Evolutionary conservation across 2,329 filamentous ascomycete genomes (phyloP).

Genomic region (Curvularia hawaiiensis): DNA sequence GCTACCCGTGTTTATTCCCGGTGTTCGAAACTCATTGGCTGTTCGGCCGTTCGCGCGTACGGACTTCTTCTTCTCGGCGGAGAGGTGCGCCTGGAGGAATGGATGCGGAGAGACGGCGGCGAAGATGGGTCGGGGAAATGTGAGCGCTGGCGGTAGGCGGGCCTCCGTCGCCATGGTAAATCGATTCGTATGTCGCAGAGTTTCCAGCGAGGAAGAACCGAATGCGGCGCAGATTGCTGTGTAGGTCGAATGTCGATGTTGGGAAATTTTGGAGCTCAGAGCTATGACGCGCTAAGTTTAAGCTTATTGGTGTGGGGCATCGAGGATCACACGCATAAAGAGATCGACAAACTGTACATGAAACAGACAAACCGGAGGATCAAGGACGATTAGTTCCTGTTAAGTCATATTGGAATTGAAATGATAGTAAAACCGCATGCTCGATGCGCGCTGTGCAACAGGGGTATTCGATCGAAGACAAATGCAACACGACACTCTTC

Average conservation of each 20-base stretch:
- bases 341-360: not conserved
- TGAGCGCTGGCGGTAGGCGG: slow-evolving; percentile 42
- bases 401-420: not conserved
- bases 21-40: slow-evolving; percentile 70
- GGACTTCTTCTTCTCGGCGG: slow-evolving; percentile 62
- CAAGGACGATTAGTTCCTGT: not conserved
- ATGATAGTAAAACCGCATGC: slow-evolving; percentile 1
- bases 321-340: slow-evolving; percentile 3
- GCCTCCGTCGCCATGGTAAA: slow-evolving; percentile 31
- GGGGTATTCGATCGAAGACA: slow-evolving; percentile 5
- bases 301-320: slow-evolving; percentile 22
- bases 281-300: slow-evolving; percentile 29
- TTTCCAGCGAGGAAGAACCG: not conserved
- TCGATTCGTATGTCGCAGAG: not conserved
- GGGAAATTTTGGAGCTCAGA: slow-evolving; percentile 37
- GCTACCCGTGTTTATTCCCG: slow-evolving; percentile 81
- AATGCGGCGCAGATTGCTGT: not conserved
- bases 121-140: slow-evolving; percentile 72
- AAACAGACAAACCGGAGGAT: not conserved
- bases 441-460: not conserved
- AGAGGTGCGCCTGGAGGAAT: slow-evolving; percentile 87
- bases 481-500: slow-evolving; percentile 4
- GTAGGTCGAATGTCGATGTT: slow-evolving; percentile 4
- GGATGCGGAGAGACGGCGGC: slow-evolving; percentile 88
- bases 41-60: slow-evolving; percentile 81